Base-by-base conservation (phyloP, 2,329 filamentous ascomycete species). In the Neoscytalidium dimidiatum region DNA sequence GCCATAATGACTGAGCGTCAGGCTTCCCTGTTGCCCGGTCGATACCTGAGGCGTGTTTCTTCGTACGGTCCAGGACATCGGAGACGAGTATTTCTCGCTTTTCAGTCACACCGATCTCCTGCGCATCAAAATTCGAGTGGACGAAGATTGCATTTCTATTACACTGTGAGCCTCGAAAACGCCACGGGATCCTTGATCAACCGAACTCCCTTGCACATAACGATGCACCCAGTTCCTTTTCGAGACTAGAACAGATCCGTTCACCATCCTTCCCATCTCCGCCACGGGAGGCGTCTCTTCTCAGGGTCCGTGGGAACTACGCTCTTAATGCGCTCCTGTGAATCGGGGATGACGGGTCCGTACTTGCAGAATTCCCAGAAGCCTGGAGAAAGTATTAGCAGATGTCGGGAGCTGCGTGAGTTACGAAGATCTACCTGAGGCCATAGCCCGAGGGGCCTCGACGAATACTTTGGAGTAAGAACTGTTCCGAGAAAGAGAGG, bases 281-380 rank as follows among this genome's bases (percentile, higher is more conserved):
- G 26, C 56, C 56, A 60, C 8, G 56, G 56, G 5, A 60, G 14
- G 11, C n/a, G 17, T 13, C 56, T 17, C 8, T 60, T 31, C 29
- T 23, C 56, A 3, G 56, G 56, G 2, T 60, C 56, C 5, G 28
- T 17, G 19, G 56, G 56, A 17, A 60, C 56, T 4, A 33, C 11
- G 26, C 38, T 46, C 26, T 33, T 31, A 8, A 33, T 17, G 3
- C 19, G 56, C 41, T 60, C 56, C n/a, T 46, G 11, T 26, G 38
- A 44, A 13, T 44, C 56, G 11, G 56, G 38, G 13, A 60, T 46
- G 3, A 46, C 38, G 5, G 56, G 56, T 5, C 56, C 56, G 56
- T 60, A 60, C 33, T 60, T 60, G 41, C 38, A 46, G 41, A 60
- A 60, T 14, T 23, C 21, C 56, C 56, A 60, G 28, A 60, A 6